A percentile compares a stretch with the other conserved stretches of the same genome.
phyloP scores from a whole-genome alignment of 257 asterid genomes.

The Gardenia jasminoides region DNA sequence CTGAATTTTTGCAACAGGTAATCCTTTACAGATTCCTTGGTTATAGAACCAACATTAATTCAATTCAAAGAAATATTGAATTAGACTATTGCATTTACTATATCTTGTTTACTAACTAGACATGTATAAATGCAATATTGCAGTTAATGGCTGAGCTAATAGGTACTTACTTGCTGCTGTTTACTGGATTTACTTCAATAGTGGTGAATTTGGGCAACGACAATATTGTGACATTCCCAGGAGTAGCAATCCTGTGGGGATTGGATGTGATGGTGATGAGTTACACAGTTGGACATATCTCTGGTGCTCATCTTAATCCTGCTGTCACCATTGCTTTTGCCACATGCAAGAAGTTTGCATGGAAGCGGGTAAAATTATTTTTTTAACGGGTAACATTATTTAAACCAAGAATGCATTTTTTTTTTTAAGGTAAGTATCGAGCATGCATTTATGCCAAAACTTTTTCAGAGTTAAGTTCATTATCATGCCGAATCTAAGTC shows the following conservation, averaged over 20 bases:
- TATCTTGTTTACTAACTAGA: no score
- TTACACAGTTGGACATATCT: conserved; percentile 73
- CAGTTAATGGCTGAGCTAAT: conserved; percentile 77
- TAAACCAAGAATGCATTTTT: no score
- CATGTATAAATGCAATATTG: not conserved
- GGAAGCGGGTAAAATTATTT: conserved; percentile 58
- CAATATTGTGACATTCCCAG: conserved; percentile 61
- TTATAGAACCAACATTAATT: no score
- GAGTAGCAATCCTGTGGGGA: conserved; percentile 79
- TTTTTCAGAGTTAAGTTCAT: no score
- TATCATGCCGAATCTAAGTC: no score
- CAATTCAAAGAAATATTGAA: no score
- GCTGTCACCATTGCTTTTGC: conserved; percentile 54
- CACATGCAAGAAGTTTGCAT: conserved; percentile 69
- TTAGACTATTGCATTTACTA: no score
- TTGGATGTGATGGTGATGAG: conserved; percentile 83
- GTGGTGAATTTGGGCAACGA: conserved; percentile 64
- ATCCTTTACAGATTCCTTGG: no score
- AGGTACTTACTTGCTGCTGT: conserved; percentile 78
- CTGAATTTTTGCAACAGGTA: no score
- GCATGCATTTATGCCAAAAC: no score
- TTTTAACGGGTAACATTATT: conserved; percentile 46
- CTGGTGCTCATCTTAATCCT: no score
- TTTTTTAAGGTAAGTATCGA: no score
- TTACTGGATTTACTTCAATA: conserved; percentile 71